Conservation (phyloP, 2,329 filamentous ascomycete genomes). For the Trichocomaceae sp. region DNA sequence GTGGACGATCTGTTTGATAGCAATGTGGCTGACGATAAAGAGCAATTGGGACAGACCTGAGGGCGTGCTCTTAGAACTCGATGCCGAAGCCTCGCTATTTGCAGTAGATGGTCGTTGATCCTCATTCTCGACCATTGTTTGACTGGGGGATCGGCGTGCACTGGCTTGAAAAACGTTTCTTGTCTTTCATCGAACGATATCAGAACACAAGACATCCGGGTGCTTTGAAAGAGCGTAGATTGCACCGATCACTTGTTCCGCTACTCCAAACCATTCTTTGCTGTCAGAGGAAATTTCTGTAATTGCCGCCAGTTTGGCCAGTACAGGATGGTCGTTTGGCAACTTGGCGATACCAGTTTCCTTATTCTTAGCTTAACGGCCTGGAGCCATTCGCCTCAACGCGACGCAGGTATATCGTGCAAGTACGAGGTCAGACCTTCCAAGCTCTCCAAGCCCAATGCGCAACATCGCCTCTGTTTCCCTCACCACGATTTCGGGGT, state of each 20-base stretch:
- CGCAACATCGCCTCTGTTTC: slow-evolving; percentile 93
- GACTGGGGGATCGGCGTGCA: slow-evolving; percentile 22
- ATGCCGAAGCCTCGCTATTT: slow-evolving; percentile 27
- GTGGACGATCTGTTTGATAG: slow-evolving; percentile 98
- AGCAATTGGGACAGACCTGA: slow-evolving; percentile 80
- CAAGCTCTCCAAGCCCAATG: slow-evolving; percentile 76
- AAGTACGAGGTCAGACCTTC: slow-evolving; percentile 74
- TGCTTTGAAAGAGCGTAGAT: slow-evolving; percentile 94
- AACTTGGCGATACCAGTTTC: slow-evolving; percentile 61
- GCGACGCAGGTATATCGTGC: slow-evolving; percentile 96
- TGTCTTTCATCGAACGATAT: slow-evolving; percentile 81
- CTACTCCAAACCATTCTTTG: slow-evolving; percentile 91
- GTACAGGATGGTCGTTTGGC: slow-evolving; percentile 84
- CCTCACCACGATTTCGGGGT: slow-evolving; percentile 84
- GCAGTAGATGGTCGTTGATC: slow-evolving; percentile 31
- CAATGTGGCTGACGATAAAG: slow-evolving; percentile 92
- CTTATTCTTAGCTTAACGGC: slow-evolving; percentile 70
- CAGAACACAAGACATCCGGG: slow-evolving; percentile 85
- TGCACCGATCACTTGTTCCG: slow-evolving; percentile 91
- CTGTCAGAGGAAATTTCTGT: slow-evolving; percentile 79
- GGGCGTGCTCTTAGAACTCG: slow-evolving; percentile 59
- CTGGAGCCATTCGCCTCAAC: slow-evolving; percentile 81
- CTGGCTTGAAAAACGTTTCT: slow-evolving; percentile 64
- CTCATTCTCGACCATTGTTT: slow-evolving; percentile 24
- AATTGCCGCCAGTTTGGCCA: slow-evolving; percentile 73